phyloP scores from a whole-genome alignment of 1,284 basidiomycete species.

The Marasmius sp. region DNA sequence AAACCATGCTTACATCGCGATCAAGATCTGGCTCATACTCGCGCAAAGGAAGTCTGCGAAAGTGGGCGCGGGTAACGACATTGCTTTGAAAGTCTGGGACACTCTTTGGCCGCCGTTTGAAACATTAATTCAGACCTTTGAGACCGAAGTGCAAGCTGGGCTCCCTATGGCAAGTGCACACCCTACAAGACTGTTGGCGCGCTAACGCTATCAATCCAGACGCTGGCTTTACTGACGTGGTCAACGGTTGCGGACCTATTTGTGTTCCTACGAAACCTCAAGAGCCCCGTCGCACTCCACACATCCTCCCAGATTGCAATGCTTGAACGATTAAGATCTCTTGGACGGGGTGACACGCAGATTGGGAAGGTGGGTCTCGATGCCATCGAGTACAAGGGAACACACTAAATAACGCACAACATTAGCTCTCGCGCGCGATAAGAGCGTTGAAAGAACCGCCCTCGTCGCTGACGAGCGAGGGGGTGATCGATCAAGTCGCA shows the following conservation, averaged over 20 bases:
- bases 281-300: constrained; percentile 54
- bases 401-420: constrained; percentile 5
- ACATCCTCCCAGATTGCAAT: constrained; percentile 47
- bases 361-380: constrained; percentile 43
- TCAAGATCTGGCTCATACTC: constrained; percentile 69
- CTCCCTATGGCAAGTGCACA: constrained; percentile 43
- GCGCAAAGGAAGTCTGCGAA: constrained; percentile 38
- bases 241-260: constrained; percentile 66
- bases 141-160: constrained; percentile 44
- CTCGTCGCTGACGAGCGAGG: constrained; percentile 39
- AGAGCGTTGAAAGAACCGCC: constrained; percentile 49
- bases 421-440: constrained; percentile 51
- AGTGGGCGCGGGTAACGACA: constrained; percentile 31
- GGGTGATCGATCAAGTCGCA: constrained; percentile 49
- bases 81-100: constrained; percentile 59
- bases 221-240: constrained; percentile 53
- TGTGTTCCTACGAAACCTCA: constrained; percentile 57
- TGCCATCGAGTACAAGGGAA: not conserved
- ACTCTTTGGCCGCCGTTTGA: constrained; percentile 73
- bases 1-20: constrained; percentile 63
- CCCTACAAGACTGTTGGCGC: not conserved
- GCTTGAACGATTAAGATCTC: constrained; percentile 46
- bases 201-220: constrained; percentile 34
- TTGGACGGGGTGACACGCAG: constrained; percentile 46
- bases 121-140: constrained; percentile 47